Conservation (phyloP, 2,329 filamentous ascomycete species). For the Keithomyces neogunnii region DNA sequence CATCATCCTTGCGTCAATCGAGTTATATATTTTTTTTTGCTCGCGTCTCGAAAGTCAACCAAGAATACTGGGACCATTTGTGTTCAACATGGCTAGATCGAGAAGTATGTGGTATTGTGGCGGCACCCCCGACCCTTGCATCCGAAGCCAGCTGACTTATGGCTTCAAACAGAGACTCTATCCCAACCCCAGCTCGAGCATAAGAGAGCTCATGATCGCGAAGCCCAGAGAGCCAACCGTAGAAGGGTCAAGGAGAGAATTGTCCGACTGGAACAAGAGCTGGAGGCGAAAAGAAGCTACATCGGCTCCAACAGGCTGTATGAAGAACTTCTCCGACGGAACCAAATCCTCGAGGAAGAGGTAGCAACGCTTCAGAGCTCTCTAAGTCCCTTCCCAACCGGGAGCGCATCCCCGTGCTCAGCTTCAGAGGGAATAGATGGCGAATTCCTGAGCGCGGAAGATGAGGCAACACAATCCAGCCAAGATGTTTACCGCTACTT, state of each 20-base stretch:
- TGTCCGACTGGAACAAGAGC: not conserved
- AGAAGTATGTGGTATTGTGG: not conserved
- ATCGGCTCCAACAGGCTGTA: constrained; percentile 1
- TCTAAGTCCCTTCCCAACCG: not conserved
- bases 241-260: constrained; percentile 3
- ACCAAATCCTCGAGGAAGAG: constrained; percentile 1
- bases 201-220: constrained; percentile 3
- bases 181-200: constrained; percentile 1
- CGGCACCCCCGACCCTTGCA: not conserved
- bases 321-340: constrained; percentile 2
- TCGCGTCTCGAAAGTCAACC: too few relatives aligned
- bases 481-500: not conserved
- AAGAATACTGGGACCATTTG: too few relatives aligned
- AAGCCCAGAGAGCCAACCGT: constrained; percentile 3
- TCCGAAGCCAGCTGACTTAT: not conserved
- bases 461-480: too few relatives aligned
- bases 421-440: not conserved
- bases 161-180: not conserved
- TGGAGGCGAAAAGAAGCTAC: not conserved
- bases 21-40: too few relatives aligned
- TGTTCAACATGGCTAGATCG: not conserved
- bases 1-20: too few relatives aligned
- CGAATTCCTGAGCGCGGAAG: not conserved
- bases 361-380: not conserved
- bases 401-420: not conserved